These are phyloP conservation scores for Tricholoma furcatifolium DNA, from an alignment of 768 basidiomycete species.

Conservation along the genomic window DNA sequence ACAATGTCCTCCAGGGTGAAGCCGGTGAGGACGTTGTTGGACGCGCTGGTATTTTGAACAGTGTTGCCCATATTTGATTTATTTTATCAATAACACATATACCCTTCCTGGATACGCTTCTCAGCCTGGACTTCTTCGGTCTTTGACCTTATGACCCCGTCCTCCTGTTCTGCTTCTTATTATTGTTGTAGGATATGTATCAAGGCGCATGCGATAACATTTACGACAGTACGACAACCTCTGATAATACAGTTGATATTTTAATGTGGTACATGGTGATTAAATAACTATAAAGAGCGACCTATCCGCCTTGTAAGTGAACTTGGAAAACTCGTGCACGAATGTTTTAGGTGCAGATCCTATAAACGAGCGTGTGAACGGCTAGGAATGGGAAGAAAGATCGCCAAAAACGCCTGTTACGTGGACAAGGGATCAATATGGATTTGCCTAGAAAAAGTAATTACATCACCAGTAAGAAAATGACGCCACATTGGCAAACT, in stretches of 20 bases:
- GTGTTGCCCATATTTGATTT: conserved; percentile 44
- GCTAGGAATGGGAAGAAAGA: conserved; percentile 23
- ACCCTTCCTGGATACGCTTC: conserved; percentile 1
- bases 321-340: neutral
- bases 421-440: neutral
- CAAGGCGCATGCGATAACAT: too few species aligned
- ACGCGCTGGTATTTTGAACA: conserved; percentile 53
- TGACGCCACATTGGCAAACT: conserved; percentile 23
- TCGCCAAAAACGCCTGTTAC: conserved; percentile 20
- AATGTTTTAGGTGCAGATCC: neutral
- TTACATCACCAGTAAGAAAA: conserved; percentile 20
- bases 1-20: conserved; percentile 33
- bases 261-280: too few species aligned
- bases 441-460: neutral
- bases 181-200: neutral
- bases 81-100: conserved; percentile 1
- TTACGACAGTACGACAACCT: too few species aligned
- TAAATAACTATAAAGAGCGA: too few species aligned
- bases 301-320: neutral
- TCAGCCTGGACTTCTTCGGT: too few species aligned
- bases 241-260: too few species aligned
- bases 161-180: neutral
- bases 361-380: conserved; percentile 9
- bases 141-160: conserved; percentile 1
- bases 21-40: conserved; percentile 38